These are phyloP conservation scores for sunflower (Helianthus annuus) DNA, from an alignment of 129 eudicot species.

Conservation along the genomic window HanXRQr2.0-SUNRISE NC_035435.2:38193056-38193555, in stretches of 20 bases:
- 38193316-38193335: too few species aligned
- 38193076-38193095: constrained; percentile 93
- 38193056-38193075: constrained; percentile 12
- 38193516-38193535: constrained; percentile 45
- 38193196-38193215: constrained; percentile 98
- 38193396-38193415: too few species aligned
- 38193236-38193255: constrained; percentile 50
- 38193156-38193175: constrained; percentile 67
- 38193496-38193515: not conserved
- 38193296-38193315: too few species aligned
- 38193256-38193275: not conserved
- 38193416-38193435: too few species aligned
- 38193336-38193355: too few species aligned
- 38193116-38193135: constrained; percentile 90
- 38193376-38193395: too few species aligned
- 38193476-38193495: too few species aligned
- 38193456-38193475: too few species aligned
- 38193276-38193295: too few species aligned
- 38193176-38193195: constrained; percentile 30
- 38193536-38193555: constrained; percentile 94
- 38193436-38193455: too few species aligned
- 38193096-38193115: constrained; percentile 87
- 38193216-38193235: constrained; percentile 39
- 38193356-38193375: too few species aligned
- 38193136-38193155: constrained; percentile 84